Conservation (phyloP, 495 filamentous ascomycete species). For the Podospora pseudoanserina region DNA sequence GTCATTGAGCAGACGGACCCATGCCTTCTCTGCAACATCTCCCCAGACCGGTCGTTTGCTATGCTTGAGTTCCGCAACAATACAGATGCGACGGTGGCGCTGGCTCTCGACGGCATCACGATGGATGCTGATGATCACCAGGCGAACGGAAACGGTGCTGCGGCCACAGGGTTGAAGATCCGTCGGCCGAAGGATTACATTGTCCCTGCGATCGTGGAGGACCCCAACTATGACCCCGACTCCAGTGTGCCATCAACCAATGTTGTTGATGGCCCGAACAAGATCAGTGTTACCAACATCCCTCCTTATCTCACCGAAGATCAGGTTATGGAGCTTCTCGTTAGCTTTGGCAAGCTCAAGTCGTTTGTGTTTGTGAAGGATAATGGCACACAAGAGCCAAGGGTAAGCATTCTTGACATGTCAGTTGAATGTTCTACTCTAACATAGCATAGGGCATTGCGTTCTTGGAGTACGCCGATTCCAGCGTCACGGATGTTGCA, state of each 20-base stretch:
- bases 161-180: conserved; percentile 65
- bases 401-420: conserved; percentile 53
- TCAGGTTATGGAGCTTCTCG: conserved; percentile 82
- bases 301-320: conserved; percentile 84
- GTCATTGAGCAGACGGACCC: conserved; percentile 80
- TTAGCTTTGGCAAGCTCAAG: conserved; percentile 89
- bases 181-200: conserved; percentile 97
- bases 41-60: conserved; percentile 73
- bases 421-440: conserved; percentile 16
- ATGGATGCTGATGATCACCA: conserved; percentile 72
- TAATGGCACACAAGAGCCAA: conserved; percentile 75
- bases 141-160: conserved; percentile 52
- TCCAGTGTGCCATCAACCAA: conserved; percentile 62
- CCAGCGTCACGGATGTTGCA: conserved; percentile 72
- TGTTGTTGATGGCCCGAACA: conserved; percentile 89
- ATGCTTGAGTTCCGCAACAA: conserved; percentile 87
- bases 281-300: conserved; percentile 88
- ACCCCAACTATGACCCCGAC: conserved; percentile 71
- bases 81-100: conserved; percentile 82
- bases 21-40: conserved; percentile 78
- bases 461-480: conserved; percentile 90
- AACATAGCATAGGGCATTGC: conserved; percentile 71
- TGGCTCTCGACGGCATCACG: conserved; percentile 82
- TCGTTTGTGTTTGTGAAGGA: conserved; percentile 92
- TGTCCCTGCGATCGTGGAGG: conserved; percentile 75